Evolutionary conservation across 2,329 filamentous ascomycete species (phyloP).

Genomic region (Cordyceps militaris): DNA sequence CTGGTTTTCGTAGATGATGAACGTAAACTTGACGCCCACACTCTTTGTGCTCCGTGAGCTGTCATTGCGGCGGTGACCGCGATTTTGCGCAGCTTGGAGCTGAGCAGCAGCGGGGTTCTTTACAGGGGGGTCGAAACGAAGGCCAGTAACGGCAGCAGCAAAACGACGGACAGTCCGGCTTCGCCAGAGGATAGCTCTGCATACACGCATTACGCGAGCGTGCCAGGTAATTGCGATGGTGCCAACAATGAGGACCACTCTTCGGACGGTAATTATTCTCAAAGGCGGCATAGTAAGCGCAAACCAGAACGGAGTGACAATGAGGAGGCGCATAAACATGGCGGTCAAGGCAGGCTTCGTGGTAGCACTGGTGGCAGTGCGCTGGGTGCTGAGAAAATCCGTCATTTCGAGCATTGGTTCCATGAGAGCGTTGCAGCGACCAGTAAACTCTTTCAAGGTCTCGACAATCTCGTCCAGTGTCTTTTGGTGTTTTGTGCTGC

Average conservation of each 20-base stretch:
- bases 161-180: conserved; percentile 66
- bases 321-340: conserved; percentile 79
- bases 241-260: conserved; percentile 77
- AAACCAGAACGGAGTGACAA: conserved; percentile 86
- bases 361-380: conserved; percentile 83
- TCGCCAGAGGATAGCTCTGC: conserved; percentile 83
- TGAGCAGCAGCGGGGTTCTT: conserved; percentile 29
- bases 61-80: conserved; percentile 18
- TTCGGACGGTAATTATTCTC: conserved; percentile 76
- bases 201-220: conserved; percentile 75
- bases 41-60: conserved; percentile 43
- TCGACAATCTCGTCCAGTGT: conserved; percentile 96
- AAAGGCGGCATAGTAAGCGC: conserved; percentile 73
- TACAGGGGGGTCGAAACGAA: conserved; percentile 57
- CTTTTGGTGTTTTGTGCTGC: conserved; percentile 74
- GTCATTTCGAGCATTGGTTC: conserved; percentile 85
- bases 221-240: conserved; percentile 89
- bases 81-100: conserved; percentile 8
- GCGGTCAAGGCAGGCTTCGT: conserved; percentile 84
- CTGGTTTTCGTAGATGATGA: conserved; percentile 95
- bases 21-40: conserved; percentile 88
- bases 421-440: conserved; percentile 82
- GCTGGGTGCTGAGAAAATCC: conserved; percentile 86
- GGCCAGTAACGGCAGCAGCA: conserved; percentile 68
- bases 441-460: conserved; percentile 82